Evolutionary conservation across 441 rosid genomes (phyloP), one percentile per base, ranked within the genome.

Genomic region (Flueggea neowawraea): DNA sequence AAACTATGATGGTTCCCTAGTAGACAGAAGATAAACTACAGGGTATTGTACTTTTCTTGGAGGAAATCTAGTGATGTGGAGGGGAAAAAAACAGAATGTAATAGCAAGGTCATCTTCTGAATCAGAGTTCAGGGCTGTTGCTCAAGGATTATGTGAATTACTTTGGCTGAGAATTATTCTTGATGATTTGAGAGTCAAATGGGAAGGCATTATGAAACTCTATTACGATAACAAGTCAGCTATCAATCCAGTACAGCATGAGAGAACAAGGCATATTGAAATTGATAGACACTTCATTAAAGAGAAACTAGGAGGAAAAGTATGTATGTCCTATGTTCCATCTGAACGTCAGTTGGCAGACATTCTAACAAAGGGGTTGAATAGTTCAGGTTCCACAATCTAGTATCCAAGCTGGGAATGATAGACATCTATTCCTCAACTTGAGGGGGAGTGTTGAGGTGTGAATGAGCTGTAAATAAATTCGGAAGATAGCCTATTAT

Each of bases 71-170:
- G 14, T 53, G 15, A 22, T 0, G 0, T 17, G 33, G 56, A 53
- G 14, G 12, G 17, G 56, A 33, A 53, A 53, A 32, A 53, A 53
- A 53, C 56, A 53, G 8, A 53, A 53, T 53, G 56, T 17, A 8
- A 14, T 53, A 17, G 32, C 56, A 6, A 53, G 56, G 14, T 53
- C 33, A 6, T 53, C 56, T 16, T 1, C 33, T 3, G 33, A 53
- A 16, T 16, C 32, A 53, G 33, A 53, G 12, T 53, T 53, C 4
- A 22, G 41, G 4, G 41, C 4, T 8, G 9, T 36, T 36, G 41
- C 6, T 8, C 41, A 36, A 8, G 41, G 6, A 8, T 36, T 36
- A 36, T 36, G 41, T 36, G 41, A 36, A 8, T 36, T 36, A 36
- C 9, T 36, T 5, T 36, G 41, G 9, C 41, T 36, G 0, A 36